Evolutionary conservation across 2,329 filamentous ascomycete genomes (phyloP).

Genomic region (Fusarium chlamydosporum): DNA sequence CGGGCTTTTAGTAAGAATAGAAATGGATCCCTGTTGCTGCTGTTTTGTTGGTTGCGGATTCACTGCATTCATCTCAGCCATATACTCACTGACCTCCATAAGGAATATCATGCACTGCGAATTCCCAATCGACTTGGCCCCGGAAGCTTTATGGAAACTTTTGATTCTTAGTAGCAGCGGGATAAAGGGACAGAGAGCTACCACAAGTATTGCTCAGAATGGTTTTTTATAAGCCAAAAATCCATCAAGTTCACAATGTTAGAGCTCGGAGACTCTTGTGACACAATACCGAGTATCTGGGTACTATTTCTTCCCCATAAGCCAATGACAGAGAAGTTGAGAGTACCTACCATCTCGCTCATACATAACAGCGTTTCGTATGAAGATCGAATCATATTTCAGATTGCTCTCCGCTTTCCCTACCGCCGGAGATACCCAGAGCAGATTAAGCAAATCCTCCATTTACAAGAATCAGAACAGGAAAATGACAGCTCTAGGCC

Average conservation of each 20-base stretch:
- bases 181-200: not conserved
- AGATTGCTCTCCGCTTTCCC: conserved; percentile 7
- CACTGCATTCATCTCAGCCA: not conserved
- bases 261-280: not conserved
- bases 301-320: not conserved
- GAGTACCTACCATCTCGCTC: not conserved
- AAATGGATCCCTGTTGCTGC: conserved; percentile 39
- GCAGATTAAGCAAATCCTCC: conserved; percentile 7
- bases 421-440: conserved; percentile 19
- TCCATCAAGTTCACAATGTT: not conserved
- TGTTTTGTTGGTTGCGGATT: conserved; percentile 18
- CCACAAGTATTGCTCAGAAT: too few species aligned
- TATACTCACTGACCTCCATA: conserved; percentile 41
- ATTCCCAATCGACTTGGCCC: not conserved
- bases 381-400: conserved; percentile 1
- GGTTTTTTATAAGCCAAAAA: not conserved
- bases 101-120: conserved; percentile 10
- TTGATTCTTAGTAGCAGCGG: too few species aligned
- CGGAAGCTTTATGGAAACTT: not conserved
- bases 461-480: conserved; percentile 2
- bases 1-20: conserved; percentile 9
- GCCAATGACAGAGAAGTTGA: not conserved
- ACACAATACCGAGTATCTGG: not conserved
- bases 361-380: not conserved
- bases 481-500: conserved; percentile 18